Evolutionary conservation across 345 rosid species (phyloP).

Genomic region (Arabidopsis suecica): DNA sequence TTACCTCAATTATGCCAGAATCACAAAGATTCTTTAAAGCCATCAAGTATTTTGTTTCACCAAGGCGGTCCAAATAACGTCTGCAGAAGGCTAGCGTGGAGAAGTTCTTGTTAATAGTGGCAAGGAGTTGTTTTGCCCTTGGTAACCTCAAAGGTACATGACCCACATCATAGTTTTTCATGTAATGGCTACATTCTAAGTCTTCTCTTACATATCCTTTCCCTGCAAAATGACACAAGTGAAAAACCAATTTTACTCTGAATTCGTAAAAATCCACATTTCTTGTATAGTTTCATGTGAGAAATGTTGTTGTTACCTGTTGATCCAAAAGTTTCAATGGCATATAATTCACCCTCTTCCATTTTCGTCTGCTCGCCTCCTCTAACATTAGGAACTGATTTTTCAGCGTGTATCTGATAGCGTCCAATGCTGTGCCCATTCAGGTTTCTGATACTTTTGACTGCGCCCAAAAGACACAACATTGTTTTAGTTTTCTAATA

Average conservation of each 20-base stretch:
- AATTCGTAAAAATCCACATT: not conserved
- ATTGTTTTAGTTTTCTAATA: constrained; percentile 2
- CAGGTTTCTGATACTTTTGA: constrained; percentile 88
- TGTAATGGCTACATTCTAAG: constrained; percentile 96
- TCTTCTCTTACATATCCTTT: constrained; percentile 93
- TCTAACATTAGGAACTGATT: constrained; percentile 90
- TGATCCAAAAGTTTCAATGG: constrained; percentile 93
- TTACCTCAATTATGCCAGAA: constrained; percentile 80
- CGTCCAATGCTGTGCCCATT: constrained; percentile 86
- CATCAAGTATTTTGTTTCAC: constrained; percentile 92
- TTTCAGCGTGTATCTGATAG: constrained; percentile 92
- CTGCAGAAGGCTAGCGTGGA: constrained; percentile 91
- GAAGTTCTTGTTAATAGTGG: constrained; percentile 89
- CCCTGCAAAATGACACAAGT: constrained; percentile 53
- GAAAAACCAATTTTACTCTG: not conserved
- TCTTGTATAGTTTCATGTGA: constrained; percentile 1
- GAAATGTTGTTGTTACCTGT: constrained; percentile 59
- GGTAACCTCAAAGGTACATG: constrained; percentile 83
- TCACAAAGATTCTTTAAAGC: constrained; percentile 91
- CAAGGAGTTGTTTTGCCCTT: constrained; percentile 91
- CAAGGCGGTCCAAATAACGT: constrained; percentile 88
- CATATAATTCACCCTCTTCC: constrained; percentile 98
- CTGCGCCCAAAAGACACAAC: constrained; percentile 47
- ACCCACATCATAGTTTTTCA: constrained; percentile 82
- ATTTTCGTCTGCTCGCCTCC: constrained; percentile 97